Evolutionary conservation across 2,329 filamentous ascomycete species (phyloP), one percentile per base, ranked within the genome.

Genomic region (Magnaporthales sp.): DNA sequence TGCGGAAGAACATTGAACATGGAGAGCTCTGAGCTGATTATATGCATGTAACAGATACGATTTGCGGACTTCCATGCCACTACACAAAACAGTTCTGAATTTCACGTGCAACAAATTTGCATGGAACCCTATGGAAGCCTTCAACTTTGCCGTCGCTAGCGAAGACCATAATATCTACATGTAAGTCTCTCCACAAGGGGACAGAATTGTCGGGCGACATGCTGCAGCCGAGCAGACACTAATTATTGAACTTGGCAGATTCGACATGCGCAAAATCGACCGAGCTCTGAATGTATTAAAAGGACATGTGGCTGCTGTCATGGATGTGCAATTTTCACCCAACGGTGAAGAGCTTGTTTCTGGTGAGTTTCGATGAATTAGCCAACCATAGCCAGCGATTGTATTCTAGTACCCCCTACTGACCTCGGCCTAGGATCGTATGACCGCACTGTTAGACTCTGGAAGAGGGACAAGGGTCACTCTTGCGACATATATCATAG

Each of bases 331-430:
- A 74, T 99, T 94, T 79, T 93, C 90, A 63, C 94, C 95, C 0
- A 98, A 95, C 0, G 95, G 95, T 68, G 91, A 97, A 76, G 93
- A 97, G 76, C 86, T 99, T 62, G 92, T 98, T 24, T 96, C 95
- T 79, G 66, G 69, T 92, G 85, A n/a, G 69, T 64, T 15, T 38
- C 15, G 1, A 10, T 2, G 24, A 11, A 15, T 11, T 9, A 30
- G 22, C 15, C 3, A 7, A n/a, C 46, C 5, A 1, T 4, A 13
- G 6, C 11, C 8, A n/a, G 15, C 15, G 9, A 54, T n/a, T 13
- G 4, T 60, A 66, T 24, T 4, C n/a, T 6, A 13, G 13, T 56
- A 67, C 67, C 22, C 15, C 4, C 10, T 6, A 10, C 10, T 46
- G 11, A 15, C 29, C 19, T 51, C 9, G 4, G 2, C n/a, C 11